phyloP scores from a whole-genome alignment of 768 basidiomycete genomes.

The Tylopilus felleus region DNA sequence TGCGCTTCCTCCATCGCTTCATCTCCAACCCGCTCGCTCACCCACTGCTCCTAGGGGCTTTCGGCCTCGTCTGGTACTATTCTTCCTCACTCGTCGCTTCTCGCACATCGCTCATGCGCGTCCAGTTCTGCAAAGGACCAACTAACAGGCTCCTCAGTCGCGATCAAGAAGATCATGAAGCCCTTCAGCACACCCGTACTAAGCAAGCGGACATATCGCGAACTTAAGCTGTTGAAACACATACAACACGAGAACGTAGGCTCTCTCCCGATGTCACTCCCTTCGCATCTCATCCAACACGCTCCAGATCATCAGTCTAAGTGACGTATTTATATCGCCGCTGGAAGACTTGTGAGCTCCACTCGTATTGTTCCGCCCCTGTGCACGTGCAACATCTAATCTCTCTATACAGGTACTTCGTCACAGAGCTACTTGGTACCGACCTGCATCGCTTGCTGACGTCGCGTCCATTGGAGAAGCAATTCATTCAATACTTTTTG shows the following conservation, averaged over 20 bases:
- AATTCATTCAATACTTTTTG: conserved; percentile 99
- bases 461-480: conserved; percentile 95
- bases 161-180: conserved; percentile 99
- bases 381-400: background rate
- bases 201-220: conserved; percentile 94
- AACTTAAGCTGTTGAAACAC: conserved; percentile 97
- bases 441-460: conserved; percentile 97
- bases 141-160: conserved; percentile 88
- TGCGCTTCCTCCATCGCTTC: conserved; percentile 37
- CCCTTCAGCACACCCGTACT: conserved; percentile 99
- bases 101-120: conserved; percentile 10
- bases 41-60: conserved; percentile 56
- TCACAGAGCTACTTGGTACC: conserved; percentile 96
- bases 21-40: conserved; percentile 16
- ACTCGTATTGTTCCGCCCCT: background rate
- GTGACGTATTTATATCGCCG: conserved; percentile 99
- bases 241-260: conserved; percentile 96
- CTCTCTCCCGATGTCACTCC: conserved; percentile 7
- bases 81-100: background rate
- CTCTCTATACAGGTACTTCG: conserved; percentile 75
- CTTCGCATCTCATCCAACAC: conserved; percentile 6
- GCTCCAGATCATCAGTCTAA: conserved; percentile 90
- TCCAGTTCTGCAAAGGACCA: conserved; percentile 91
- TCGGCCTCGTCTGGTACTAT: conserved; percentile 92
- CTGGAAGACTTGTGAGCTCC: conserved; percentile 86